phyloP scores from a whole-genome alignment of 2,329 filamentous ascomycete genomes.

The Penicillium sclerotiorum region DNA sequence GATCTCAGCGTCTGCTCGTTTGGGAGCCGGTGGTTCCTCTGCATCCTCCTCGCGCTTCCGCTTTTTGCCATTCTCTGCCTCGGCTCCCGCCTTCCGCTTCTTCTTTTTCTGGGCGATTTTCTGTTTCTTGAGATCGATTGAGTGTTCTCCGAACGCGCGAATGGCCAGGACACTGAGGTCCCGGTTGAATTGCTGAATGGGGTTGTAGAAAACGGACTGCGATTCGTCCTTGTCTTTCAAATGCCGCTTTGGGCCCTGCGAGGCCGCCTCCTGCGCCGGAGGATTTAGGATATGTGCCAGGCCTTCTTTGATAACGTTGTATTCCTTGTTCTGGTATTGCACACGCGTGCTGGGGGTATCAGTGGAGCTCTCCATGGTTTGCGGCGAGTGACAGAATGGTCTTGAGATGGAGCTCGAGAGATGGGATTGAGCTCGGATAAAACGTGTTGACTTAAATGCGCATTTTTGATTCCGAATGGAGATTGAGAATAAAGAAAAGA shows the following conservation, averaged over 20 bases:
- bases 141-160: slow-evolving; percentile 78
- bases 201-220: slow-evolving; percentile 93
- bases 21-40: slow-evolving; percentile 19
- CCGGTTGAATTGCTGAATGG: slow-evolving; percentile 98
- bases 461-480: slow-evolving; percentile 11
- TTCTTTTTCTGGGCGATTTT: slow-evolving; percentile 47
- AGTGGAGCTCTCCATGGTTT: slow-evolving; percentile 24
- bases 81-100: slow-evolving; percentile 32
- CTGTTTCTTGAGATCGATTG: slow-evolving; percentile 56
- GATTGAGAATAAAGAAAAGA: not conserved
- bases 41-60: slow-evolving; percentile 38
- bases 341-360: slow-evolving; percentile 30
- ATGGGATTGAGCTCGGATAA: slow-evolving; percentile 4
- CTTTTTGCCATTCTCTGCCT: slow-evolving; percentile 40
- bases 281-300: slow-evolving; percentile 69
- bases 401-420: slow-evolving; percentile 1
- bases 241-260: slow-evolving; percentile 47
- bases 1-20: not conserved
- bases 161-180: slow-evolving; percentile 93
- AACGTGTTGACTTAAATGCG: slow-evolving; percentile 7
- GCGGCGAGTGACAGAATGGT: slow-evolving; percentile 12
- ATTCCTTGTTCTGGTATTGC: slow-evolving; percentile 55
- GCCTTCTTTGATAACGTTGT: slow-evolving; percentile 67
- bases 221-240: slow-evolving; percentile 60
- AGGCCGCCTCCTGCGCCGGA: slow-evolving; percentile 46